A percentile compares a stretch with the other conserved stretches of the same genome.
These are phyloP conservation scores for Bondarzewia mesenterica DNA, from an alignment of 1,284 basidiomycete species.

Conservation along the genomic window DNA sequence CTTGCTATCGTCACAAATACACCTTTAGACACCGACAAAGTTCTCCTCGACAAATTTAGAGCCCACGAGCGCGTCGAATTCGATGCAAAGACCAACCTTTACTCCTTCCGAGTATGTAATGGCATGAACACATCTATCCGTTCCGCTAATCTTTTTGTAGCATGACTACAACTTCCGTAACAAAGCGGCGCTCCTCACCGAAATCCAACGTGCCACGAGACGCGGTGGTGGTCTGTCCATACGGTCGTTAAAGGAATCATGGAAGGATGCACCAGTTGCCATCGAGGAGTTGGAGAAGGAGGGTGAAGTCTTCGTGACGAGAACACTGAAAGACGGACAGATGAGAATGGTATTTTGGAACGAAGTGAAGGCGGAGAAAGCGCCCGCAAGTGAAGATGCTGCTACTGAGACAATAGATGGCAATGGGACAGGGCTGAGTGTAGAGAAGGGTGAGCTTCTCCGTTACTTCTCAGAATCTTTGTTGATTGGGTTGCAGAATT, in stretches of 20 bases:
- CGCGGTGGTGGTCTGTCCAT: conserved; percentile 82
- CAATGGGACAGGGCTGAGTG: conserved; percentile 18
- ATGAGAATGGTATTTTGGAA: conserved; percentile 90
- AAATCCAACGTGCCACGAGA: conserved; percentile 74
- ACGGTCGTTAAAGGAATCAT: conserved; percentile 79
- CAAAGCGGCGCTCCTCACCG: conserved; percentile 72
- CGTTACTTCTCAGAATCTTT: not conserved
- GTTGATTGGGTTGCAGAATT: conserved; percentile 52
- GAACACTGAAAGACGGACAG: conserved; percentile 78
- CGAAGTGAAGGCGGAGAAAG: conserved; percentile 70
- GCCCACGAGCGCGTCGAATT: conserved; percentile 72
- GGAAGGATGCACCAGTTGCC: conserved; percentile 77
- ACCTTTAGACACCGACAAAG: conserved; percentile 63
- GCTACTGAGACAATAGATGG: conserved; percentile 4
- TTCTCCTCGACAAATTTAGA: conserved; percentile 72
- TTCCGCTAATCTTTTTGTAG: conserved; percentile 27
- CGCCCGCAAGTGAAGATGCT: conserved; percentile 42
- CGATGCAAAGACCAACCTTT: conserved; percentile 79
- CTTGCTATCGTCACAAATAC: conserved; percentile 74
- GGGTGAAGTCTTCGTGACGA: conserved; percentile 79
- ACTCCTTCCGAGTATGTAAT: conserved; percentile 63
- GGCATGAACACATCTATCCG: not conserved
- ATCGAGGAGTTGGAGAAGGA: conserved; percentile 84
- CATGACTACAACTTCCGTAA: conserved; percentile 84
- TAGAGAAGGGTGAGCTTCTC: conserved; percentile 65